phyloP scores from a whole-genome alignment of 2,329 filamentous ascomycete species.

The Phyllachora maydis region DNA sequence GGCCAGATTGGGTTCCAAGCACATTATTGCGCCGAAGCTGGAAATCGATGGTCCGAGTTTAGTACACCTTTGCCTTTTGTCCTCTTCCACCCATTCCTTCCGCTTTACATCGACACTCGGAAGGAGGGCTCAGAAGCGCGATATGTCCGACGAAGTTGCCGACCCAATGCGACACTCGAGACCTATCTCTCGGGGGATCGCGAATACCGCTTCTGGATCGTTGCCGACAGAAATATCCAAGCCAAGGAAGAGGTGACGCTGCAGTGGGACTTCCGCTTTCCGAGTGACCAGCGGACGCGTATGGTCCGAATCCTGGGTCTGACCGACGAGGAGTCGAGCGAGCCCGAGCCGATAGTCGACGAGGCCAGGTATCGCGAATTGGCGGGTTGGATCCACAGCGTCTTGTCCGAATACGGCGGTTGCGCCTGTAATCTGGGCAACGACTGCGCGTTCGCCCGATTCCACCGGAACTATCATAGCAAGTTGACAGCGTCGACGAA shows the following conservation, averaged over 20 bases:
- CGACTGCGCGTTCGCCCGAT: constrained; percentile 42
- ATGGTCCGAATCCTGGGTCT: constrained; percentile 40
- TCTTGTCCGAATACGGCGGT: constrained; percentile 59
- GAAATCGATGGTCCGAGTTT: constrained; percentile 48
- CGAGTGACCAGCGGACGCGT: constrained; percentile 28
- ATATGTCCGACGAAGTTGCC: constrained; percentile 82
- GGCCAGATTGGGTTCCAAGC: constrained; percentile 56
- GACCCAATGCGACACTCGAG: constrained; percentile 72
- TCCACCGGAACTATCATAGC: constrained; percentile 34
- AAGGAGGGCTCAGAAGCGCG: constrained; percentile 70
- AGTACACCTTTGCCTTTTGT: constrained; percentile 51
- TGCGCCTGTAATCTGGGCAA: constrained; percentile 51
- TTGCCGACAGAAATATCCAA: constrained; percentile 58
- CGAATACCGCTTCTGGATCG: constrained; percentile 83
- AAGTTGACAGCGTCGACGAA: constrained; percentile 19
- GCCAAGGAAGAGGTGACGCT: constrained; percentile 41
- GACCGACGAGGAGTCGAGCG: constrained; percentile 33
- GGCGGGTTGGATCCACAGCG: constrained; percentile 42
- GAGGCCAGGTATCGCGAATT: constrained; percentile 39
- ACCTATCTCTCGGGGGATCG: constrained; percentile 61
- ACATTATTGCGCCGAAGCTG: constrained; percentile 45
- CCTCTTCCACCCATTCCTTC: constrained; percentile 73
- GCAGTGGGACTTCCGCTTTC: constrained; percentile 47
- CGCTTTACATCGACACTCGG: constrained; percentile 82
- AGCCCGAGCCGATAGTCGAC: constrained; percentile 31